Base-by-base conservation (phyloP, 495 filamentous ascomycete species). In the Daldinia decipiens region DNA sequence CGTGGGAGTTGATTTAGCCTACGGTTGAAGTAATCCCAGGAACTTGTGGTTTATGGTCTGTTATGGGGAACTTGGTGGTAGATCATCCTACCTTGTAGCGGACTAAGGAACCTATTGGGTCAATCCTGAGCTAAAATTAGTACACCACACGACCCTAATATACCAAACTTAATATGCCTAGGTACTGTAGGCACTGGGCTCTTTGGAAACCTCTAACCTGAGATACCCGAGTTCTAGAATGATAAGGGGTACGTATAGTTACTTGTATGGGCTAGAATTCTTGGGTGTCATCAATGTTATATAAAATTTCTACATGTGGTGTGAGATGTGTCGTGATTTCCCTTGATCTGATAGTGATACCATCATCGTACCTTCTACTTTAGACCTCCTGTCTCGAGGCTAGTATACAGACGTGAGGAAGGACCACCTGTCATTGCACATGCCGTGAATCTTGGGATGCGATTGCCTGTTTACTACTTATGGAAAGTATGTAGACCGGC, bases 1-100 rank as follows among this genome's bases (percentile, higher is more conserved):
- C 65, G 57, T 52, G 51, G 66, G 43, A 1, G 29, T 61, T 50
- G 71, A 70, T 17, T 73, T 73, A 73, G 66, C 66, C 71, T 70
- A 55, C 66, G 71, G 71, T n/a, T 73, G 71, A 24, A 26, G 32
- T 38, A n/a, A 26, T 13, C 17, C 55, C 51, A 34, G 45, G 54
- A 40, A 26, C 26, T 39, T 45, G 12, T 62, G 3, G 32, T 11
- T 34, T 34, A 12, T 34, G 32, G 1, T 34, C 32, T 15, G 27
- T 34, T 66, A 32, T 65, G 43, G 65, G 62, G 57, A 39, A 13
- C 26, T 70, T 68, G 56, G 65, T 13, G 52, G 65, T 45, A 39
- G 56, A 70, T 73, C 60, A 45, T 57, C 21, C 52, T 63, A 60
- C 53, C 15, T 24, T 66, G 29, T 17, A 68, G 64, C 45, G 31